Percentiles rank a stretch among this genome's conserved stretches.
These are phyloP conservation scores for Solanum rostratum DNA, from an alignment of 257 asterid species.

Conservation along the genomic window DNA sequence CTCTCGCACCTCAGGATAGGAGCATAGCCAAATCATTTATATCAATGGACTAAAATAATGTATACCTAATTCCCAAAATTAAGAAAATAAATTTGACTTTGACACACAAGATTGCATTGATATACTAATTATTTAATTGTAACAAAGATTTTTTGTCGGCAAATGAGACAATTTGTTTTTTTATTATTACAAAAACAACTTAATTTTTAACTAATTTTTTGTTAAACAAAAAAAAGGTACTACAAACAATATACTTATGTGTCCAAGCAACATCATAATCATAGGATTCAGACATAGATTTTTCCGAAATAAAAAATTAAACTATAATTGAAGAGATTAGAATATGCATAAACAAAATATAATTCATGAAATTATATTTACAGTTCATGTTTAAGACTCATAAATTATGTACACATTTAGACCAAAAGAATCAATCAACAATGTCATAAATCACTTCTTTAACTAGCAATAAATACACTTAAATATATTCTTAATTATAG, in stretches of 20 bases:
- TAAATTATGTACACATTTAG: background rate
- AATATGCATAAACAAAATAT: background rate
- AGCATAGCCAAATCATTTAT: background rate
- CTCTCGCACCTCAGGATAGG: no score
- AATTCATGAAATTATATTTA: background rate
- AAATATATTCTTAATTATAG: no score
- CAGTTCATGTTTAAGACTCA: background rate
- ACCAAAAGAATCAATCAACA: background rate
- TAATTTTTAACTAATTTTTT: background rate
- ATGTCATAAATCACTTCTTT: background rate
- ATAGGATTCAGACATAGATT: background rate
- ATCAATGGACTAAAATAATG: background rate
- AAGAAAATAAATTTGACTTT: background rate
- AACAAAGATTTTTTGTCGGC: background rate
- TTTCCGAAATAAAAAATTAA: background rate
- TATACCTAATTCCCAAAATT: background rate
- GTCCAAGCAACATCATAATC: background rate
- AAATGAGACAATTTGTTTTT: background rate
- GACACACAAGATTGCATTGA: background rate
- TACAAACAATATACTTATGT: background rate
- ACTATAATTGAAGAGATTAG: background rate
- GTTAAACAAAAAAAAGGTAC: background rate
- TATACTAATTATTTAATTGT: background rate
- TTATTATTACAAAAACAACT: background rate
- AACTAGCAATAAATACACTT: no score